These are phyloP conservation scores for Fonsecaea nubica DNA, from an alignment of 2,329 filamentous ascomycete genomes.

Conservation along the genomic window DNA sequence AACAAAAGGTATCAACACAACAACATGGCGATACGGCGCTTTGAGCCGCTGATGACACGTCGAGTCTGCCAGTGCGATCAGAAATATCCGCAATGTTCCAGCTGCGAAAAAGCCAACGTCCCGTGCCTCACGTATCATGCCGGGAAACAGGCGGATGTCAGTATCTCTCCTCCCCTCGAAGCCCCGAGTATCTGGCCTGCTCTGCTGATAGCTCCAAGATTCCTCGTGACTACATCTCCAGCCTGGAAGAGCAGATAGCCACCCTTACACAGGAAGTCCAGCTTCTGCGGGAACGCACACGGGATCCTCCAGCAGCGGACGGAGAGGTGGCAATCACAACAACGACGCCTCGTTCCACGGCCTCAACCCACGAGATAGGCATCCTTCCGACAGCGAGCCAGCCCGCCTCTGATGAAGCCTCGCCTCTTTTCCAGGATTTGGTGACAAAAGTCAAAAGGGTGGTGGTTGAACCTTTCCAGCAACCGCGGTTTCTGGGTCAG, in stretches of 20 bases:
- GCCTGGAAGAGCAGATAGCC: constrained; percentile 38
- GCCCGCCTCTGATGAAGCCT: constrained; percentile 13
- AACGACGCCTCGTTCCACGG: not conserved
- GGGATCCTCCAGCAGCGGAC: constrained; percentile 2
- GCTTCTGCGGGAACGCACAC: constrained; percentile 29
- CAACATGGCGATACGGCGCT: not conserved
- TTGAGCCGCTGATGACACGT: constrained; percentile 8
- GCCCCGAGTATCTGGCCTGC: constrained; percentile 3
- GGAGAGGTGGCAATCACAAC: constrained; percentile 4
- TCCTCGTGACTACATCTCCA: constrained; percentile 40
- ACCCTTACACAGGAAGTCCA: constrained; percentile 33
- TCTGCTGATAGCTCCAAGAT: constrained; percentile 20
- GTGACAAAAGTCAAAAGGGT: constrained; percentile 24
- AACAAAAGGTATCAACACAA: constrained; percentile 26
- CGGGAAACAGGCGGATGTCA: constrained; percentile 40
- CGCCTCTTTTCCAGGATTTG: constrained; percentile 16
- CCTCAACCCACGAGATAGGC: constrained; percentile 7
- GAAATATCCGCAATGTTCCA: constrained; percentile 40
- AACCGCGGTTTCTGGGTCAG: constrained; percentile 45
- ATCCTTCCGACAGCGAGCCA: not conserved
- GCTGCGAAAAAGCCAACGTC: constrained; percentile 35
- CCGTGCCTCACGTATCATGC: constrained; percentile 40
- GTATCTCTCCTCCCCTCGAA: not conserved
- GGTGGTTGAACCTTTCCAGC: constrained; percentile 24
- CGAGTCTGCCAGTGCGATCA: constrained; percentile 38